Percentiles rank a stretch among this genome's conserved stretches.
These are phyloP conservation scores for Collybiopsis confluens DNA, from an alignment of 768 basidiomycete species.

Conservation along the genomic window DNA sequence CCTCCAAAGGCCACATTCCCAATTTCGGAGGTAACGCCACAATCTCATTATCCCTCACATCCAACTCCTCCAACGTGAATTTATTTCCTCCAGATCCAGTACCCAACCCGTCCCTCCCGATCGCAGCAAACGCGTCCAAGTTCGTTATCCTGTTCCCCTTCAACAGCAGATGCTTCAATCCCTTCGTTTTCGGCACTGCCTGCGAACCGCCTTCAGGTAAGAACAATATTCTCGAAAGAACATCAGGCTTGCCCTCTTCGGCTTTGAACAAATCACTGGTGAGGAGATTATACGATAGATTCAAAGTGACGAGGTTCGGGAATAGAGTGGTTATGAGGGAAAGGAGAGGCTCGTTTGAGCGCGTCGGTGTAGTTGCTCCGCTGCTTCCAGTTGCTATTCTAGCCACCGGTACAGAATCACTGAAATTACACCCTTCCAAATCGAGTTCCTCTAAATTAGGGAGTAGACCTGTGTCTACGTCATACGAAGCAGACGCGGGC, in stretches of 20 bases:
- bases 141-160: slow-evolving; percentile 64
- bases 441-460: slow-evolving; percentile 71
- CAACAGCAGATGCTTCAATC: slow-evolving; percentile 61
- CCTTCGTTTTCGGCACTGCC: no score
- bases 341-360: slow-evolving; percentile 51
- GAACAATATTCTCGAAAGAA: slow-evolving; percentile 49
- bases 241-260: slow-evolving; percentile 19
- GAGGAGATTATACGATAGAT: slow-evolving; percentile 72
- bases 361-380: slow-evolving; percentile 24
- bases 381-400: slow-evolving; percentile 20
- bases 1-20: slow-evolving; percentile 73
- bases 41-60: slow-evolving; percentile 80
- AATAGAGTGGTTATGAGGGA: slow-evolving; percentile 61
- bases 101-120: slow-evolving; percentile 79
- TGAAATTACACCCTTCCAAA: slow-evolving; percentile 69
- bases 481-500: slow-evolving; percentile 25
- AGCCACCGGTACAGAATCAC: slow-evolving; percentile 52
- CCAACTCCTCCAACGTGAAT: slow-evolving; percentile 81
- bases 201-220: slow-evolving; percentile 22
- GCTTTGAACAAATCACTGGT: slow-evolving; percentile 48
- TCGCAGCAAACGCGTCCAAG: slow-evolving; percentile 55
- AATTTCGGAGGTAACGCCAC: slow-evolving; percentile 63
- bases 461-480: slow-evolving; percentile 29
- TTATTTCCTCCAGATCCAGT: slow-evolving; percentile 70
- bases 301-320: slow-evolving; percentile 63